Percentiles rank a stretch among this genome's conserved stretches.
phyloP scores from a whole-genome alignment of 805 yeast species.

The Wickerhamiella kazuoi region DNA sequence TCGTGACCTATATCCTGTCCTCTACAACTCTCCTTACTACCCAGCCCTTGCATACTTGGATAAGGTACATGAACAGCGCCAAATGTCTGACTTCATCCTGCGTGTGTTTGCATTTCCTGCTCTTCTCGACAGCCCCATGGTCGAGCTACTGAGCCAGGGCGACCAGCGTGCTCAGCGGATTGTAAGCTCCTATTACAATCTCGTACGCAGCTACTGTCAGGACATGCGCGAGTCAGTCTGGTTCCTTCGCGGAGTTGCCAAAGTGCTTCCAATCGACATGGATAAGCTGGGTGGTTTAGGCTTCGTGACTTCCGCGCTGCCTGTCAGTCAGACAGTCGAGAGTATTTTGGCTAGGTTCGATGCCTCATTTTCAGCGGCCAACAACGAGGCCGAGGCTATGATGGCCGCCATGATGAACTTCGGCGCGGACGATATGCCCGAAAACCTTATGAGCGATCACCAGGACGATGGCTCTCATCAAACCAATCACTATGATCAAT shows the following conservation, averaged over 20 bases:
- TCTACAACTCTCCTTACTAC: constrained; percentile 65
- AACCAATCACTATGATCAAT: too few species aligned
- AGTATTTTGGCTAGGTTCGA: constrained; percentile 14
- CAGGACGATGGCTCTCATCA: too few species aligned
- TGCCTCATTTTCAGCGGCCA: constrained; percentile 14
- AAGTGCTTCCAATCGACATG: constrained; percentile 77
- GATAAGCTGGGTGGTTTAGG: constrained; percentile 52
- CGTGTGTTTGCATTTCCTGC: constrained; percentile 91
- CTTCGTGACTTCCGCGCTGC: constrained; percentile 28
- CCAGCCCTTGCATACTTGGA: constrained; percentile 77
- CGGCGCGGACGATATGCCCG: neutral
- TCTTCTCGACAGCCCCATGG: constrained; percentile 59
- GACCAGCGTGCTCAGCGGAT: constrained; percentile 80
- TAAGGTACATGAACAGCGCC: constrained; percentile 57
- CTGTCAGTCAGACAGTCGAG: constrained; percentile 14
- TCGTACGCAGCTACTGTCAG: constrained; percentile 62
- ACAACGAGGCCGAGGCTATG: constrained; percentile 8
- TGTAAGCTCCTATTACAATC: constrained; percentile 71
- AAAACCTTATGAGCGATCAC: too few species aligned
- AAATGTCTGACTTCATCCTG: constrained; percentile 69
- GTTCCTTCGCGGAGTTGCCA: constrained; percentile 84
- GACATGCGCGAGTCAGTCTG: constrained; percentile 83
- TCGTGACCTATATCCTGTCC: constrained; percentile 72
- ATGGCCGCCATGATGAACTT: constrained; percentile 3
- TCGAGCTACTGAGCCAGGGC: constrained; percentile 63